These are phyloP conservation scores for Xylaria venustula DNA, from an alignment of 495 filamentous ascomycete species.

Conservation along the genomic window DNA sequence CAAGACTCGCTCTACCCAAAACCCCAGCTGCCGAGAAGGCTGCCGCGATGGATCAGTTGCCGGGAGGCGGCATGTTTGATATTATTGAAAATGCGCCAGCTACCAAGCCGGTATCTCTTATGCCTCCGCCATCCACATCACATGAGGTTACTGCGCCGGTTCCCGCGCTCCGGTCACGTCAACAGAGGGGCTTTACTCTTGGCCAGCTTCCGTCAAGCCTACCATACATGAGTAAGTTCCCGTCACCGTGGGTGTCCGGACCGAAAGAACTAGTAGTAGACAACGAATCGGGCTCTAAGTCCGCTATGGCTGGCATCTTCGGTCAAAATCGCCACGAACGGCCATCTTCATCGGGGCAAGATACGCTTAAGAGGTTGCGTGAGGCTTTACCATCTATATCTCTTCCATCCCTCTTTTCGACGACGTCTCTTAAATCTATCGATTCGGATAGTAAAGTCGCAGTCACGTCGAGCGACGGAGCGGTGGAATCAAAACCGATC, in stretches of 20 bases:
- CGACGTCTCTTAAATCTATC: constrained; percentile 24
- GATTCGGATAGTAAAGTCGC: constrained; percentile 19
- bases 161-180: constrained; percentile 15
- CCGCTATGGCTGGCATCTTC: constrained; percentile 40
- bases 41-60: constrained; percentile 58
- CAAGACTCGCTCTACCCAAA: constrained; percentile 64
- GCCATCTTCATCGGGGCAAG: constrained; percentile 41
- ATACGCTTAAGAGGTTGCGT: constrained; percentile 47
- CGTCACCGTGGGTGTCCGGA: constrained; percentile 53
- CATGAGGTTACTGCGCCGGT: not conserved
- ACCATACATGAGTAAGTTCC: constrained; percentile 26
- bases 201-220: constrained; percentile 28
- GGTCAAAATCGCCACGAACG: constrained; percentile 32
- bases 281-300: constrained; percentile 25
- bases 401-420: constrained; percentile 50
- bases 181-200: constrained; percentile 28
- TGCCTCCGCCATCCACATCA: not conserved
- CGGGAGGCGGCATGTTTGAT: constrained; percentile 54
- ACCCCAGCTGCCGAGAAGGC: constrained; percentile 76
- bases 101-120: constrained; percentile 3
- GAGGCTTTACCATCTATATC: constrained; percentile 54
- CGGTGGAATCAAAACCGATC: constrained; percentile 25
- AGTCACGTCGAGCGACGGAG: constrained; percentile 10
- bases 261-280: constrained; percentile 43
- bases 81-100: constrained; percentile 17